Conservation (phyloP, 2,329 filamentous ascomycete species). For the Ceratocystis colombiana region DNA sequence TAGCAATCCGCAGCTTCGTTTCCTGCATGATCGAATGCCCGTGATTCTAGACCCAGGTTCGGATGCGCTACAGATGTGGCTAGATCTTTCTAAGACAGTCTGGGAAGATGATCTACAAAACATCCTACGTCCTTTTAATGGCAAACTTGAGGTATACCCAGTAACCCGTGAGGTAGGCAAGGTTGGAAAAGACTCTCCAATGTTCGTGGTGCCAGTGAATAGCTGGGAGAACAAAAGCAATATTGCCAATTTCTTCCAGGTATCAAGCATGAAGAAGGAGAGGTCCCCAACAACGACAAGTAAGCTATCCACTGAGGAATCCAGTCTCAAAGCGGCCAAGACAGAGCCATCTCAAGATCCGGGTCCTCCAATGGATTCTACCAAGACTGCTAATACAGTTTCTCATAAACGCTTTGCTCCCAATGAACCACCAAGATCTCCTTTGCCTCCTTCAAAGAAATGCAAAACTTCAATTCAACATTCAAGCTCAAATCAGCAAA, state of each 20-base stretch:
- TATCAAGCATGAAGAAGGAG: slow-evolving; percentile 37
- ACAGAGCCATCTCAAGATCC: background rate
- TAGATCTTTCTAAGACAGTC: slow-evolving; percentile 59
- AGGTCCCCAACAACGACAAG: background rate
- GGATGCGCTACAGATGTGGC: slow-evolving; percentile 59
- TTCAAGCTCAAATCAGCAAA: slow-evolving; percentile 2
- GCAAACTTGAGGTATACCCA: slow-evolving; percentile 72
- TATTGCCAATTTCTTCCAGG: slow-evolving; percentile 86
- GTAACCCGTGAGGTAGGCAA: slow-evolving; percentile 87
- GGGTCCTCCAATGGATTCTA: background rate
- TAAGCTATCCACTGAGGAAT: slow-evolving; percentile 9
- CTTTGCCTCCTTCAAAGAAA: slow-evolving; percentile 2
- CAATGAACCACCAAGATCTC: background rate
- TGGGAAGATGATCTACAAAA: slow-evolving; percentile 73
- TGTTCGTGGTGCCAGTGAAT: slow-evolving; percentile 71
- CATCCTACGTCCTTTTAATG: slow-evolving; percentile 67
- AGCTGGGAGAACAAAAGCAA: slow-evolving; percentile 85
- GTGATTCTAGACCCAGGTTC: slow-evolving; percentile 75
- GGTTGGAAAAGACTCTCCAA: slow-evolving; percentile 79
- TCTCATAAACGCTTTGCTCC: slow-evolving; percentile 1
- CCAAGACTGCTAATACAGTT: background rate
- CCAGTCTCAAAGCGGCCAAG: slow-evolving; percentile 26
- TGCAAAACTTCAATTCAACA: background rate
- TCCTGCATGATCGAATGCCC: slow-evolving; percentile 92
- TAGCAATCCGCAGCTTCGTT: slow-evolving; percentile 70